phyloP scores from a whole-genome alignment of 495 filamentous ascomycete species.

The Monascus purpureus region DNA sequence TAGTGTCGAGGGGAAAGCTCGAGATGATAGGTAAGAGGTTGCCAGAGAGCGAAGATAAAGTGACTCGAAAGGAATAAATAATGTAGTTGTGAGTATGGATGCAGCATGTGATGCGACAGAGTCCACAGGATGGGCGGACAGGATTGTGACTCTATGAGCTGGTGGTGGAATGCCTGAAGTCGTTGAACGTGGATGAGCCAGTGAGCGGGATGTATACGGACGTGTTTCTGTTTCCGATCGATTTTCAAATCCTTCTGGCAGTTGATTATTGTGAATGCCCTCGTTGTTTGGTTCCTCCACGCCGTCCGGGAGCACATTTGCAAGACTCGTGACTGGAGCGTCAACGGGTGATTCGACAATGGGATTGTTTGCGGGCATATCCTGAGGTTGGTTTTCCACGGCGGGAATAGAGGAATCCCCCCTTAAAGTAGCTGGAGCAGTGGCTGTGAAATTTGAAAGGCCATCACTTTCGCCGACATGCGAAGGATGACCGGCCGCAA shows the following conservation, averaged over 20 bases:
- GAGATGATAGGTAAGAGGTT: conserved; percentile 21
- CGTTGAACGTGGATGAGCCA: conserved; percentile 4
- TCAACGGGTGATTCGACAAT: conserved; percentile 2
- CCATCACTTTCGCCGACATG: conserved; percentile 11
- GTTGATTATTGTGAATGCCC: conserved; percentile 4
- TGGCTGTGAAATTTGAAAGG: conserved; percentile 11
- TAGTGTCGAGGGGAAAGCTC: conserved; percentile 8
- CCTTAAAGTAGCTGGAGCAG: conserved; percentile 6
- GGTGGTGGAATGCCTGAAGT: conserved; percentile 2
- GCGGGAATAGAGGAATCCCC: conserved; percentile 5
- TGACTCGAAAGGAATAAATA: conserved; percentile 35
- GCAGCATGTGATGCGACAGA: conserved; percentile 32
- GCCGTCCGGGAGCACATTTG: conserved; percentile 20
- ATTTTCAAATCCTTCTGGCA: conserved; percentile 4
- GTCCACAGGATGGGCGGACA: conserved; percentile 34
- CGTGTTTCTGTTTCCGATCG: conserved; percentile 6
- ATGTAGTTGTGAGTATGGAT: conserved; percentile 23
- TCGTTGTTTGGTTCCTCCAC: conserved; percentile 22
- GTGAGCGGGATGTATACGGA: conserved; percentile 8
- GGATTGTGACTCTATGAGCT: conserved; percentile 32
- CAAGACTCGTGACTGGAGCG: conserved; percentile 3
- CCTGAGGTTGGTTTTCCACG: conserved; percentile 5
- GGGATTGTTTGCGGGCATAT: not conserved
- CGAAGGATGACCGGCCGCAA: conserved; percentile 5
- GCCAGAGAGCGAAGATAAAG: conserved; percentile 34